Evolutionary conservation across 805 yeast species (phyloP).

Genomic region (Nematodospora valgi): DNA sequence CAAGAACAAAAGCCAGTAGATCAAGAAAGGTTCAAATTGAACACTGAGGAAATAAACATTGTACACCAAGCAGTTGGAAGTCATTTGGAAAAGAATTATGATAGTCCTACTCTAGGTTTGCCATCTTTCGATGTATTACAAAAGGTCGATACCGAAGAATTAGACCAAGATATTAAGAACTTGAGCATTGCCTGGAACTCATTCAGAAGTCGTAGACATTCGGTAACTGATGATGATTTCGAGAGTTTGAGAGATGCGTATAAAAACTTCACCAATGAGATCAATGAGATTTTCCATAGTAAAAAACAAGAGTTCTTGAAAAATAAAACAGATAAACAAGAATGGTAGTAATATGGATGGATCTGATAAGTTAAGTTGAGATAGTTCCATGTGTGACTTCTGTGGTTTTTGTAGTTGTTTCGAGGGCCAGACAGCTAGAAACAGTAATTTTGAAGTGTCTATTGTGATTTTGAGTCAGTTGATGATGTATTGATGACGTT

Average conservation of each 20-base stretch:
- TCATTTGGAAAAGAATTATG: constrained; percentile 16
- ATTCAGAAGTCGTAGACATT: constrained; percentile 30
- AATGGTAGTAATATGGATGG: too few species aligned
- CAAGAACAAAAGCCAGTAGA: constrained; percentile 1
- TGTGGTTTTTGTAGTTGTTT: too few species aligned
- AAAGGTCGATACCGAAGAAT: constrained; percentile 27
- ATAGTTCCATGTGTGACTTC: too few species aligned
- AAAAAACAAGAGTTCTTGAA: constrained; percentile 16
- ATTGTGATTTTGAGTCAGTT: too few species aligned
- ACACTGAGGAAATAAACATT: constrained; percentile 20
- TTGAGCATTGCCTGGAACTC: constrained; percentile 34
- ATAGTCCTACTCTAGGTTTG: constrained; percentile 33
- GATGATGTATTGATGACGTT: too few species aligned
- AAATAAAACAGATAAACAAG: neutral
- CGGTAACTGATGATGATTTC: constrained; percentile 29
- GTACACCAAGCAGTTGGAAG: constrained; percentile 22
- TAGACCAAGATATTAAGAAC: constrained; percentile 35
- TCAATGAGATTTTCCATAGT: constrained; percentile 29
- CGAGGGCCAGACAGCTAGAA: too few species aligned
- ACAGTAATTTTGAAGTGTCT: too few species aligned
- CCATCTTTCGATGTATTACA: constrained; percentile 39
- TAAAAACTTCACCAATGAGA: constrained; percentile 37
- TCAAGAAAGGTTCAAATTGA: constrained; percentile 13
- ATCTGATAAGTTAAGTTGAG: too few species aligned
- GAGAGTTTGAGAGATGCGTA: constrained; percentile 40